phyloP scores from a whole-genome alignment of 2,329 filamentous ascomycete genomes.

The Aspergillus versicolor region DNA sequence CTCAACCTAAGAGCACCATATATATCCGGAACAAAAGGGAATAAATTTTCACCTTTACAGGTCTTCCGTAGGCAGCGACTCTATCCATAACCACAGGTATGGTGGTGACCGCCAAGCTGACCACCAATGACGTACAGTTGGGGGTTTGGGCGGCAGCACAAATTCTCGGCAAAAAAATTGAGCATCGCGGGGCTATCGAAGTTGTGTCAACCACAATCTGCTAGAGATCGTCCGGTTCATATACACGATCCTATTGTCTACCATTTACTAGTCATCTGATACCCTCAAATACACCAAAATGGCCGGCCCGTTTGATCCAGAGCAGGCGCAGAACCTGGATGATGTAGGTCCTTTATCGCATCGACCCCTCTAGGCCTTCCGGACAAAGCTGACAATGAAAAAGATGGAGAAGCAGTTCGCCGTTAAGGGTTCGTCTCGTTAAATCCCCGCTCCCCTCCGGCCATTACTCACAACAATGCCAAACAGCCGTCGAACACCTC shows the following conservation, averaged over 20 bases:
- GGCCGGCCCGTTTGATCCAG: conserved; percentile 52
- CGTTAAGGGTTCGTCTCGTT: conserved; percentile 69
- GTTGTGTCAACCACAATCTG: background rate
- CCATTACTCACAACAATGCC: conserved; percentile 13
- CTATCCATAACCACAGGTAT: background rate
- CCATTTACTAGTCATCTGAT: background rate
- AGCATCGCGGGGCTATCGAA: conserved; percentile 28
- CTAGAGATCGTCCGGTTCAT: background rate
- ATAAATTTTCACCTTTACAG: background rate
- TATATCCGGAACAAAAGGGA: background rate
- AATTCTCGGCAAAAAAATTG: conserved; percentile 35
- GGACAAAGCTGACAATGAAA: conserved; percentile 24
- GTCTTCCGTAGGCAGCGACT: background rate
- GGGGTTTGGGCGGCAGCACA: conserved; percentile 14
- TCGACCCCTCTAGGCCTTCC: background rate
- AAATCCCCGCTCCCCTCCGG: background rate
- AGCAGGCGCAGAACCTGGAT: conserved; percentile 68
- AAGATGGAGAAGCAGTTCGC: conserved; percentile 99
- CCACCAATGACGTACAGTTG: conserved; percentile 16
- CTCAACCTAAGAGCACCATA: background rate
- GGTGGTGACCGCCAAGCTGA: background rate
- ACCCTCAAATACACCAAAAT: conserved; percentile 26
- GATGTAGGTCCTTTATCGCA: conserved; percentile 52
- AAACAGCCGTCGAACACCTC: conserved; percentile 81
- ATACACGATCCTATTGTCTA: conserved; percentile 2